Base-by-base conservation (phyloP, 176 grass and related monocot species). In the Bolboschoenus planiculmis region DNA sequence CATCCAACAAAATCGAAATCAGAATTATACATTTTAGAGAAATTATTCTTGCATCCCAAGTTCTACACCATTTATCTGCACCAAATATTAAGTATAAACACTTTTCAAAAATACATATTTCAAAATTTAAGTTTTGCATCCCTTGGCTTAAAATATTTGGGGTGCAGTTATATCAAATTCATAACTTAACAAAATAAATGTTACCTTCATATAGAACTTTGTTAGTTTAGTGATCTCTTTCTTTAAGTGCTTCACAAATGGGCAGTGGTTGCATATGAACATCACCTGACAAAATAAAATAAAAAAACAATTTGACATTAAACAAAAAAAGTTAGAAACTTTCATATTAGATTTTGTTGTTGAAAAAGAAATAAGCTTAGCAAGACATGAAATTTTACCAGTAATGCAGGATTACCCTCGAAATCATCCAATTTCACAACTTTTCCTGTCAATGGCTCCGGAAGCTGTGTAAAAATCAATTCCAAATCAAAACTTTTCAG, bases 201-300 rank as follows among this genome's bases (percentile, higher is more conserved):
- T 74, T 91, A 94, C 94, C 88, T 48, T 89, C 78, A 79, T 88
- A 82, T 97, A 97, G 83, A 97, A 97, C 37, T 79, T 86, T 10
- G 92, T 85, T 78, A 97, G 87, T 63, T 94, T 97, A 7, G 81
- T 80, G 64, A 97, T 97, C 81, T 92, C 88, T 77, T 92, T 97
- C 42, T 91, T 97, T 50, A 97, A 83, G 78, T 97, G 92, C 44
- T 89, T 94, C 26, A 97, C 95, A 88, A 94, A 97, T 16, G 95
- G 95, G 26, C 95, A 97, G 40, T 97, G 95, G 44, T 97, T 97
- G 59, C 87, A 91, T 59, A 97, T 86, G 83, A 97, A 94, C 92
- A 97, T 97, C 61, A 97, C 95, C 95, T 97, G 88, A 78, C 75
- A 79, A n/a, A 10, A 30, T 8, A 18, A 67, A 58, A 10, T n/a